Conservation (phyloP, 2,329 filamentous ascomycete species). For the Magnaporthiopsis poae region DNA sequence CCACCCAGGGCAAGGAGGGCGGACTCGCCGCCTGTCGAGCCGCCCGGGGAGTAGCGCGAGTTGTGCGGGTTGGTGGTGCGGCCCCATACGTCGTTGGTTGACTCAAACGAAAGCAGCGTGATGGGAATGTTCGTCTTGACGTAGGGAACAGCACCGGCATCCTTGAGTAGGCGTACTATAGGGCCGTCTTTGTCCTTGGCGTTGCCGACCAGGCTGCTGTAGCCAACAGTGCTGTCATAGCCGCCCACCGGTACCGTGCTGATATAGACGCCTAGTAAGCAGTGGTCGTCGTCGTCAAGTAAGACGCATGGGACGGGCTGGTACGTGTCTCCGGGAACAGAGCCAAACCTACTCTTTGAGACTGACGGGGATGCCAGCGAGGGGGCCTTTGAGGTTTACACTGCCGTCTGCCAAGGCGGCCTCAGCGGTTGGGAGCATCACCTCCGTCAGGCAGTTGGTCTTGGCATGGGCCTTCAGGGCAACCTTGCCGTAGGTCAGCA, state of each 20-base stretch:
- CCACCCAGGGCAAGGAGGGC: slow-evolving; percentile 75
- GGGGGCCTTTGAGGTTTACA: slow-evolving; percentile 66
- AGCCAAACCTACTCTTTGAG: slow-evolving; percentile 51
- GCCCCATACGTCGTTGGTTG: slow-evolving; percentile 70
- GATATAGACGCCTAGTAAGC: background rate
- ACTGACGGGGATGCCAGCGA: slow-evolving; percentile 79
- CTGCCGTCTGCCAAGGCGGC: slow-evolving; percentile 51
- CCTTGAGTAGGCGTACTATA: slow-evolving; percentile 68
- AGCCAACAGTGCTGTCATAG: slow-evolving; percentile 75
- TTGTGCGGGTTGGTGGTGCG: slow-evolving; percentile 75
- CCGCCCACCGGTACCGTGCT: slow-evolving; percentile 63
- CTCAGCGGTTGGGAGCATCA: slow-evolving; percentile 71
- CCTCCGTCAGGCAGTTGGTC: slow-evolving; percentile 83
- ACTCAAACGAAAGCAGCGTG: slow-evolving; percentile 79
- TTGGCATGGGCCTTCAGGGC: slow-evolving; percentile 69
- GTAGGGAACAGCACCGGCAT: slow-evolving; percentile 80
- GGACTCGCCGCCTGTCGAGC: slow-evolving; percentile 77
- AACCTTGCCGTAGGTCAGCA: slow-evolving; percentile 75
- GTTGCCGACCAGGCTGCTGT: slow-evolving; percentile 62
- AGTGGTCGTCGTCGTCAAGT: background rate
- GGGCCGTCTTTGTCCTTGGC: slow-evolving; percentile 55
- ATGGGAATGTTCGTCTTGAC: slow-evolving; percentile 87
- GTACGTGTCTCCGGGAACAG: background rate
- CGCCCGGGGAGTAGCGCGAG: slow-evolving; percentile 73
- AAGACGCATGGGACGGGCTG: no score